A percentile compares a stretch with the other conserved stretches of the same genome.
Conservation (phyloP, 257 asterid genomes). For the Sherardia arvensis region DNA sequence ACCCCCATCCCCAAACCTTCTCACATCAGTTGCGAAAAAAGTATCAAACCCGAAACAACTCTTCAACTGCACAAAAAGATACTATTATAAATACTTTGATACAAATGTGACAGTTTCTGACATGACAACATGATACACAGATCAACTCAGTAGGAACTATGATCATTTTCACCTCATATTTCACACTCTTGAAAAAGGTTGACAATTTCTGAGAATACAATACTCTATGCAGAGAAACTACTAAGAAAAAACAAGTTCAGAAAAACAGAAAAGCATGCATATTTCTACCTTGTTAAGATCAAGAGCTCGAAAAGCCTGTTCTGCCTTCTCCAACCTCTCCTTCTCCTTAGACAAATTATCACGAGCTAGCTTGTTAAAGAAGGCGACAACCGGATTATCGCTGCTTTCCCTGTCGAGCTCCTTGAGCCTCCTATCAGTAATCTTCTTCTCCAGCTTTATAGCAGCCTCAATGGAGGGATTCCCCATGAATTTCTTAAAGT, state of each 20-base stretch:
- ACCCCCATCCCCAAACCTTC: constrained; percentile 96
- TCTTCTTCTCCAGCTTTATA: constrained; percentile 88
- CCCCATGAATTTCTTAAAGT: constrained; percentile 91
- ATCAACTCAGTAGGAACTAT: not conserved
- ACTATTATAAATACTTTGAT: constrained; percentile 11
- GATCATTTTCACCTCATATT: not conserved
- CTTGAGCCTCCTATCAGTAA: constrained; percentile 75
- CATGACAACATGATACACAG: not conserved
- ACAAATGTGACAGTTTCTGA: not conserved
- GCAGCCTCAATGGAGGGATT: constrained; percentile 97
- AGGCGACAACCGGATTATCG: constrained; percentile 49
- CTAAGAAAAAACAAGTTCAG: not conserved
- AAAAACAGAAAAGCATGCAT: not conserved
- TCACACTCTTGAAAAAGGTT: not conserved
- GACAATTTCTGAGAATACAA: not conserved
- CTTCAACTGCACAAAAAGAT: constrained; percentile 47
- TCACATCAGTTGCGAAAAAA: constrained; percentile 75
- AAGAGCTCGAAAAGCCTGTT: constrained; percentile 76
- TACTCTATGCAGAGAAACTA: too few relatives aligned
- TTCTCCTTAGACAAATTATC: constrained; percentile 60
- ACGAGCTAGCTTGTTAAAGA: constrained; percentile 50
- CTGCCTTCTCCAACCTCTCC: constrained; percentile 72
- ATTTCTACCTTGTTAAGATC: constrained; percentile 69
- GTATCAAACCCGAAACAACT: constrained; percentile 83
- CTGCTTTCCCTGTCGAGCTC: constrained; percentile 62